Evolutionary conservation across 148 eudicot species (phyloP).

Genomic region (Oxyria digyna): DNA sequence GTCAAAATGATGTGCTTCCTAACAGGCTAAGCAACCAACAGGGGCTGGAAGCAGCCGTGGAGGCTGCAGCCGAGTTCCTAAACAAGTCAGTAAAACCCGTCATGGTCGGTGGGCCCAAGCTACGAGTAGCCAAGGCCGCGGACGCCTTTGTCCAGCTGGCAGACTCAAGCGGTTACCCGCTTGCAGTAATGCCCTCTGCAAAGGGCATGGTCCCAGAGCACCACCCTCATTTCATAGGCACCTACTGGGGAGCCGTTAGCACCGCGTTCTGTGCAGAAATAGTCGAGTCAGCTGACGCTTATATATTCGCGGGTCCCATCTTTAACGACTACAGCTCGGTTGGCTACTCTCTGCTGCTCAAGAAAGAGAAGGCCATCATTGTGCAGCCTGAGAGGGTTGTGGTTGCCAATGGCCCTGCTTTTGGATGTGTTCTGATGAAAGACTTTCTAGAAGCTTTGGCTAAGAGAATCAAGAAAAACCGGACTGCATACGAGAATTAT

Average conservation of each 20-base stretch:
- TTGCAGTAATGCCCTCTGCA: conserved; percentile 62
- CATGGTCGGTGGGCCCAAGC: conserved; percentile 64
- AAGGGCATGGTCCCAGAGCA: conserved; percentile 72
- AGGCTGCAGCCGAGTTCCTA: conserved; percentile 60
- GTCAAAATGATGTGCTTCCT: background rate
- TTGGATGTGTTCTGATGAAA: conserved; percentile 66
- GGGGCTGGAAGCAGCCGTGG: conserved; percentile 71
- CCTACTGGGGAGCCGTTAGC: conserved; percentile 83
- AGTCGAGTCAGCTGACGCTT: conserved; percentile 81
- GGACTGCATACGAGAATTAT: conserved; percentile 61
- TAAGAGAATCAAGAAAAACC: conserved; percentile 36
- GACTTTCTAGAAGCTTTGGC: conserved; percentile 59
- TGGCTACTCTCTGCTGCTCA: conserved; percentile 72
- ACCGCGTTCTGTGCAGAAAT: conserved; percentile 71
- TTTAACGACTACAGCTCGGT: conserved; percentile 86
- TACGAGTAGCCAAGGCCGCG: conserved; percentile 46
- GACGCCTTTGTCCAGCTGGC: conserved; percentile 49
- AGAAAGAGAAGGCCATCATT: conserved; percentile 60
- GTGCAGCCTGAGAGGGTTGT: conserved; percentile 68
- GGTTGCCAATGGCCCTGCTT: conserved; percentile 62
- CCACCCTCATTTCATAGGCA: conserved; percentile 65
- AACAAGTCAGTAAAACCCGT: conserved; percentile 86
- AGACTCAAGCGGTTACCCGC: conserved; percentile 49
- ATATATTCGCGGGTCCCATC: conserved; percentile 67
- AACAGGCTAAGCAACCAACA: conserved; percentile 47